Base-by-base conservation (phyloP, 2,329 filamentous ascomycete species). In the Xylariaceae sp. region DNA sequence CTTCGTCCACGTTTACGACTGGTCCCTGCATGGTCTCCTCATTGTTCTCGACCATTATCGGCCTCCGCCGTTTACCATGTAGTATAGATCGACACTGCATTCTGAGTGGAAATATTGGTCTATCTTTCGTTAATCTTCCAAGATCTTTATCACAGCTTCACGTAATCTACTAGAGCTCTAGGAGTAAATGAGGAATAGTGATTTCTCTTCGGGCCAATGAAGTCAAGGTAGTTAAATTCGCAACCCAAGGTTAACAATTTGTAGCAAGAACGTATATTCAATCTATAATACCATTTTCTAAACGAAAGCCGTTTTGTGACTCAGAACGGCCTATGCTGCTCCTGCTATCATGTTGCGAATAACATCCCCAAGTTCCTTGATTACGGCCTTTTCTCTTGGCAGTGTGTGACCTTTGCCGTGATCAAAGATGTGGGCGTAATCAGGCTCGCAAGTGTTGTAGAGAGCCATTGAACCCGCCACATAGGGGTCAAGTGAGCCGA, bases 321-420 rank as follows among this genome's bases (percentile, higher is more conserved):
- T 34, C 26, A 16, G 28, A 17, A 12, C 31, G 9, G 28, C 12
- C 28, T 54, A 63, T 14, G 62, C 59, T 11, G 63, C 65, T 23
- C 70, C 61, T 16, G 47, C 51, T 19, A 71, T 69, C 67, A 72
- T 71, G 28, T 59, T 68, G 19, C 77, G 72, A 19, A 79, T 74
- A 6, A 78, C 75, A 49, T 78, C 74, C 6, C 75, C 75, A 12
- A 83, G 68, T 61, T 82, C 79, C 60, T 75, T 74, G 51, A 82
- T 75, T 0, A 79, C 79, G 12, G 73, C 74, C 51, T 74, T 75
- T 53, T 84, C 81, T 58, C 83, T 74, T 0, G 86, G 85, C 4
- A 88, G 73, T 0, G 83, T 87, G 66, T 88, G 86, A 0, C 85
- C 86, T 65, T 87, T 87, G 4, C 83, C 85, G 60, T 87, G 84